Evolutionary conservation across 495 filamentous ascomycete genomes (phyloP).

Genomic region (Penicillium cinerascens): DNA sequence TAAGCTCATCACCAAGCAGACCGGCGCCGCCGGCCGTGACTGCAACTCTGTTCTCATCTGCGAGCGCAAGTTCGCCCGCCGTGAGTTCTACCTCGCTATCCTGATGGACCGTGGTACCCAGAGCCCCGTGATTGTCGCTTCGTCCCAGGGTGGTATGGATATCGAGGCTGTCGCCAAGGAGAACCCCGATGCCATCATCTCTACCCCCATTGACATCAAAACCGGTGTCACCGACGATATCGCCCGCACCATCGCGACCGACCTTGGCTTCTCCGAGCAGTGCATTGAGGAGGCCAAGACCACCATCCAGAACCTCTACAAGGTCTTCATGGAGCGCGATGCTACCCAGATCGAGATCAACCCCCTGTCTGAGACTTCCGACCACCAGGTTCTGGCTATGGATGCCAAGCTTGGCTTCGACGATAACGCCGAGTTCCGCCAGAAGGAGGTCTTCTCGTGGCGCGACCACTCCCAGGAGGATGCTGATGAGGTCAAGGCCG

Average conservation of each 20-base stretch:
- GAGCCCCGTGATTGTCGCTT: slow-evolving; percentile 92
- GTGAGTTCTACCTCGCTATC: slow-evolving; percentile 97
- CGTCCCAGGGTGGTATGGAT: slow-evolving; percentile 97
- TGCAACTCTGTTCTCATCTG: slow-evolving; percentile 98
- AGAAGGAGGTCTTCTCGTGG: slow-evolving; percentile 92
- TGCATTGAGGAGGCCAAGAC: slow-evolving; percentile 91
- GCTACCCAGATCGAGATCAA: slow-evolving; percentile 99
- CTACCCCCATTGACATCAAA: slow-evolving; percentile 90
- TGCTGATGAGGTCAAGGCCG: slow-evolving; percentile 93
- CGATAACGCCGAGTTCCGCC: slow-evolving; percentile 97
- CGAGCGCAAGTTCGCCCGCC: slow-evolving; percentile 98
- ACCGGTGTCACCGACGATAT: slow-evolving; percentile 93
- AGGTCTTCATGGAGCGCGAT: slow-evolving; percentile 96
- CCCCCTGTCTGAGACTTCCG: slow-evolving; percentile 92
- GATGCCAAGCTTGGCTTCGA: slow-evolving; percentile 97
- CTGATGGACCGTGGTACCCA: slow-evolving; percentile 95
- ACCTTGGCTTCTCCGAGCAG: slow-evolving; percentile 94
- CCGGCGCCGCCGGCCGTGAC: slow-evolving; percentile 81
- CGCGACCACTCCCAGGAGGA: slow-evolving; percentile 95
- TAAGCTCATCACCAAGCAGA: slow-evolving; percentile 99
- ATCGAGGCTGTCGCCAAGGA: slow-evolving; percentile 98
- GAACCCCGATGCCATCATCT: slow-evolving; percentile 90
- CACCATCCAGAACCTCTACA: slow-evolving; percentile 97
- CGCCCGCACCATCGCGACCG: slow-evolving; percentile 80
- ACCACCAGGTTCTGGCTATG: slow-evolving; percentile 97